Evolutionary conservation across 2,329 filamentous ascomycete species (phyloP), one percentile per base, ranked within the genome.

Genomic region (Cladosporium halotolerans): DNA sequence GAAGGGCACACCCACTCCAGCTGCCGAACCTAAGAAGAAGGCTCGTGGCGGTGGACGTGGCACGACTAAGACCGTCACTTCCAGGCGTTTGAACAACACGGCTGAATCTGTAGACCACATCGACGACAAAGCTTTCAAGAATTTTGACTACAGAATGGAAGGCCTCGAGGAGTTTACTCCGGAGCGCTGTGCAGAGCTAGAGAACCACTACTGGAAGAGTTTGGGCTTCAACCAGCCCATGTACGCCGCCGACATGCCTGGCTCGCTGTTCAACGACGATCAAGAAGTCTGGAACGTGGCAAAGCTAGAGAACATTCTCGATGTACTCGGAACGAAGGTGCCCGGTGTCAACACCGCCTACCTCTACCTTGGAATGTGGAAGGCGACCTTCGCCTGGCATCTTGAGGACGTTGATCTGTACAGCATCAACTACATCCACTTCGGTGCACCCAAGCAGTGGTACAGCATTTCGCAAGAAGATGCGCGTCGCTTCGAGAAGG

Each of bases 391-490:
- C 69, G 93, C 93, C 8, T 99, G 93, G 93, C 93, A 99, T 79
- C 75, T 99, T 50, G 93, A 99, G 69, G 93, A 99, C 68, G 92
- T 99, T 40, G 93, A 99, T 73, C 81, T 99, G 4, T 99, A 99
- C 82, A 97, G 91, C 69, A 99, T 99, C 79, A 99, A 99, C 74
- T 99, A 96, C 70, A 90, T 99, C 55, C 93, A 99, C 67, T 99
- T 99, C 69, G 93, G 93, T 52, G 93, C 93, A 1, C 93, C 93
- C 0, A 99, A 99, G 72, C 93, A 99, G 70, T 99, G 93, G 93
- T 99, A 99, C 73, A 96, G 91, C 71, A 97, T 99, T 60, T 96
- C 92, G 0, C 95, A 97, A 69, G 88, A 88, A 60, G 93, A 99
- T 68, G 90, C 92, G 11, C 83, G 90, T 47, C 85, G 87, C 13